Evolutionary conservation across 2,329 filamentous ascomycete species (phyloP).

Genomic region (Emmonsia crescens): DNA sequence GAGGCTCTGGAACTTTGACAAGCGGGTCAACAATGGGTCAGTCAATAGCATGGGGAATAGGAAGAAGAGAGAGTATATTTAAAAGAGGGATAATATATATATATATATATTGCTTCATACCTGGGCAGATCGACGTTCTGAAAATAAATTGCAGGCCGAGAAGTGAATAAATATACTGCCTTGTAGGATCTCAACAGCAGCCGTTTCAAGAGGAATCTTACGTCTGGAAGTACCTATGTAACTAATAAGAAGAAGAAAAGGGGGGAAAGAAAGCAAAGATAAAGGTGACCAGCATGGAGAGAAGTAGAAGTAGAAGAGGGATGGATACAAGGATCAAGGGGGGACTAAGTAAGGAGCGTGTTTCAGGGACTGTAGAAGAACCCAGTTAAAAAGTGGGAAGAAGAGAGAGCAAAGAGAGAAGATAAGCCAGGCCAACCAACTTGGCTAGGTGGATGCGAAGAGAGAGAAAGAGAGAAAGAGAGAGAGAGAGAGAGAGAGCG

Average conservation of each 20-base stretch:
- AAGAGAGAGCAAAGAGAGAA: not conserved
- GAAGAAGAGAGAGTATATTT: not conserved
- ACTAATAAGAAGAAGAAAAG: not conserved
- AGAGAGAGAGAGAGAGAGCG: constrained; percentile 5
- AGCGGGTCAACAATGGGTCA: not conserved
- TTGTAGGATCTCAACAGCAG: not conserved
- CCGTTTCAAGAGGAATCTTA: not conserved
- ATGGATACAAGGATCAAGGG: not conserved
- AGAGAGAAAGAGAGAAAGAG: constrained; percentile 6
- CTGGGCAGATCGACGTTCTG: not conserved
- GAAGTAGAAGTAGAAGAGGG: constrained; percentile 4
- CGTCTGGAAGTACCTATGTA: not conserved
- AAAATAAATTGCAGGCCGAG: not conserved
- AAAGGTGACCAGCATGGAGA: constrained; percentile 5
- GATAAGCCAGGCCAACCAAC: constrained; percentile 3
- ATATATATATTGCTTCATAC: not conserved
- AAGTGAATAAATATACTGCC: not conserved
- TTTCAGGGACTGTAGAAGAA: not conserved
- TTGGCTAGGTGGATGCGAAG: not conserved
- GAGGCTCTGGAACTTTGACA: not conserved
- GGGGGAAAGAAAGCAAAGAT: not conserved
- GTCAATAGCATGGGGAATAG: not conserved
- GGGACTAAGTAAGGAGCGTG: constrained; percentile 1
- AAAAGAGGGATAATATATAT: not conserved
- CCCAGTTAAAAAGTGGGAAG: constrained; percentile 1